Evolutionary conservation across 2,329 filamentous ascomycete genomes (phyloP), one percentile per base, ranked within the genome.

Genomic region (Pseudonectria foliicola): DNA sequence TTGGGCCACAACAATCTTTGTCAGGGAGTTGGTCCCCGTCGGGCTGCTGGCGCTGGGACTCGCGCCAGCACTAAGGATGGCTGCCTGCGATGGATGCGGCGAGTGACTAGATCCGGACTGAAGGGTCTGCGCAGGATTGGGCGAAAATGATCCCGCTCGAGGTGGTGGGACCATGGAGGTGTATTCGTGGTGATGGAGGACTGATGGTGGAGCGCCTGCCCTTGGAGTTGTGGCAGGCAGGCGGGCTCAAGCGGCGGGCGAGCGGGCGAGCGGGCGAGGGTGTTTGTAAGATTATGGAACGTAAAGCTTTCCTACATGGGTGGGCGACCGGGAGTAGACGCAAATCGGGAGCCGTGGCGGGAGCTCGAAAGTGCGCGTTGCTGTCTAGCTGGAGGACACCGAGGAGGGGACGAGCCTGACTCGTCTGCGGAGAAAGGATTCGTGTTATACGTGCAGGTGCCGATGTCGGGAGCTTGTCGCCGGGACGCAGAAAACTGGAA

Each of bases 1-100:
- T 70, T 98, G 92, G 47, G 92, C 88, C 55, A 95, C 82, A 53
- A 92, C 88, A 61, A 98, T 92, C 67, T 93, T 95, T 42, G 84
- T 84, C 52, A 96, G 73, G 56, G 81, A 82, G 57, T 64, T 77
- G 47, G 66, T 69, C 61, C 73, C 73, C 54, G 73, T 78, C 56
- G 74, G 74, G 63, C 75, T 79, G 62, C 66, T 75, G 53, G 71
- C 75, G 64, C 70, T 75, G 52, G 73, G 72, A 61, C 72, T 77
- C 49, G 73, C 72, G 63, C 67, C 71, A 68, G 72, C 70, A 68
- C 71, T 76, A 56, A 75, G 61, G 53, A 68, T 64, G 50, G 70
- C 70, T 55, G 67, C 55, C 56, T 77, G 72, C 49, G 73, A 73
- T 51, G 70, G 68, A 62, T 76, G 70, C 33, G 72, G 69, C 42